Evolutionary conservation across 202 grass and related monocot species (phyloP), one percentile per base, ranked within the genome.

Genomic region (Schoenoplectus tabernaemontani): DNA sequence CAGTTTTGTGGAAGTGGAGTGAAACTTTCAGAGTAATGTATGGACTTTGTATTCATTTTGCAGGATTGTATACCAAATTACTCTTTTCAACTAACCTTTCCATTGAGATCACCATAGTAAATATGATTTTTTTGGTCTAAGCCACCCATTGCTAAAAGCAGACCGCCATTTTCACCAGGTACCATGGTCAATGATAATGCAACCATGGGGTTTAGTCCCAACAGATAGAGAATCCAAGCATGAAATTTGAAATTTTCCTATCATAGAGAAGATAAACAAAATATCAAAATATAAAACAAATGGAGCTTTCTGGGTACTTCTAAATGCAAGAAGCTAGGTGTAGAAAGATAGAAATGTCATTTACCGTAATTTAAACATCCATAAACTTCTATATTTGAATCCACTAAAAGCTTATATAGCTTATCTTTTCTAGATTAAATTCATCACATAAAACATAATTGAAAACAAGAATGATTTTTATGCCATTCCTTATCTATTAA

Each of bases 141-240:
- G 28, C 96, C 91, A 24, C 88, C 96, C 88, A 98, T 98, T 69
- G 96, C 96, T 85, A 98, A 90, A 89, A 92, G 82, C 64, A 88
- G 65, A 87, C 69, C 11, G 11, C 59, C 77, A 81, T 58, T 83
- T 67, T 85, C 78, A 57, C 76, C 85, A 4, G 91, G 89, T 82
- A 98, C 50, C 12, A 81, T 82, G 9, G 86, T 84, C 86, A 98
- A 82, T 26, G 90, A 95, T 83, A 98, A 89, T 83, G 90, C 86
- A 89, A 98, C 96, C 96, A 98, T 95, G n/a, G 74, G 96, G 96
- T 66, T 95, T 98, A 71, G 26, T 81, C 57, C 91, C 91, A 82
- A 98, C 23, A 0, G 83, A 91, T 17, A 98, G 53, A 87, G 90
- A 89, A 67, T 95, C 81, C 79, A 98, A 81, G 71, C 84, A 95